A percentile compares a stretch with the other conserved stretches of the same genome.
Conservation (phyloP, 2,329 filamentous ascomycete species). For the Fusarium sambucinum region DNA sequence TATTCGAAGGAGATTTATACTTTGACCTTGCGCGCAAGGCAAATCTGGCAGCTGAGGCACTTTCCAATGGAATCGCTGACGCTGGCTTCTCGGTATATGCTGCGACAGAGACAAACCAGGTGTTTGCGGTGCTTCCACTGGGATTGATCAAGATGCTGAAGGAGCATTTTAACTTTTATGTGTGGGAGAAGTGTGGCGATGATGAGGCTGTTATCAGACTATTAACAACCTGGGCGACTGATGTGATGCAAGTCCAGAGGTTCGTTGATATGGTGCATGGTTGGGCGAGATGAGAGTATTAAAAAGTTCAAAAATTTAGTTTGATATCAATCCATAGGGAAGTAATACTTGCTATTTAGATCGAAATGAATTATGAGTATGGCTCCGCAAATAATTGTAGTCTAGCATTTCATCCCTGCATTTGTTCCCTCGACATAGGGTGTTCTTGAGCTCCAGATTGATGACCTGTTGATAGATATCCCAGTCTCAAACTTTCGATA, state of each 20-base stretch:
- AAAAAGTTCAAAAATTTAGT: not conserved
- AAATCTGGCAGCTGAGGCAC: conserved; percentile 58
- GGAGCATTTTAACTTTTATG: conserved; percentile 60
- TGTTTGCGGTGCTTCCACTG: conserved; percentile 60
- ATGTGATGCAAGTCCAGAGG: conserved; percentile 56
- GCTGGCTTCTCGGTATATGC: conserved; percentile 58
- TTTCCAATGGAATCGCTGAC: conserved; percentile 58
- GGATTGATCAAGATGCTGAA: conserved; percentile 56
- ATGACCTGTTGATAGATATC: not conserved
- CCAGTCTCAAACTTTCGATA: rapidly evolving
- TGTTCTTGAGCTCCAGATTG: not conserved
- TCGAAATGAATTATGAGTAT: not conserved
- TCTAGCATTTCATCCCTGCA: not conserved
- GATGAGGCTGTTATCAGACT: conserved; percentile 58
- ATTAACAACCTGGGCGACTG: conserved; percentile 65
- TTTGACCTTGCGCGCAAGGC: conserved; percentile 60
- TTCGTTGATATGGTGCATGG: conserved; percentile 46
- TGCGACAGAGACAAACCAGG: conserved; percentile 64
- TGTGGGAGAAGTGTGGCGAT: conserved; percentile 60
- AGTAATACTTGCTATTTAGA: not conserved
- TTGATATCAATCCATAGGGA: rapidly evolving
- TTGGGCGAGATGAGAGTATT: conserved; percentile 13
- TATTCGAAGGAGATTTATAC: conserved; percentile 60
- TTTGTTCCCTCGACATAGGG: not conserved
- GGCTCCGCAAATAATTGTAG: not conserved